Evolutionary conservation across 306 rosid genomes (phyloP).

Genomic region (Bauhinia variegata): DNA sequence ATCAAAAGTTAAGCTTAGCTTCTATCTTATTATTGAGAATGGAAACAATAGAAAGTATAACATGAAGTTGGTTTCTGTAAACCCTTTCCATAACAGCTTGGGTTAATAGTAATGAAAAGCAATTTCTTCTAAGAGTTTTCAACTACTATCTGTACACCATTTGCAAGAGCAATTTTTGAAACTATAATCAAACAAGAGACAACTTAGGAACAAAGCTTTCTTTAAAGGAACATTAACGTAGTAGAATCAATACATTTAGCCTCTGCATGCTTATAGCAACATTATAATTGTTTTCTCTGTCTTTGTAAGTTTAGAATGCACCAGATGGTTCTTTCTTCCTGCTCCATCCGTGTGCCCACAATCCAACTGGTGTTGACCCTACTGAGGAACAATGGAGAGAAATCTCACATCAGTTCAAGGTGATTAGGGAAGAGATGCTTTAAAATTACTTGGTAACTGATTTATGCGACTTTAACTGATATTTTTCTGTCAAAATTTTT

Average conservation of each 20-base stretch:
- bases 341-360: constrained; percentile 91
- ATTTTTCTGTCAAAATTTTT: constrained; percentile 31
- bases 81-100: not conserved
- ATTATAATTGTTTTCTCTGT: not conserved
- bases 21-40: no score
- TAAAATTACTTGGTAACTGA: not conserved
- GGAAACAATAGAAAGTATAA: no score
- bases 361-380: constrained; percentile 88
- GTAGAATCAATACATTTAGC: not conserved
- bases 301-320: constrained; percentile 61
- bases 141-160: not conserved
- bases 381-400: constrained; percentile 86
- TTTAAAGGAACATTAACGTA: not conserved
- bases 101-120: not conserved
- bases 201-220: not conserved
- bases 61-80: not conserved
- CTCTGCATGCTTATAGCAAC: not conserved
- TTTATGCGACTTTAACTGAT: not conserved
- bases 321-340: constrained; percentile 80
- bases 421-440: constrained; percentile 18
- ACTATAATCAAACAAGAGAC: not conserved
- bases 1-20: no score
- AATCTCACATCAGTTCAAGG: constrained; percentile 75
- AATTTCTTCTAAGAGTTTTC: not conserved
- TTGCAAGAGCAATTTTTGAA: not conserved